These are phyloP conservation scores for Trichoderma asperelloides DNA, from an alignment of 495 filamentous ascomycete genomes.

Conservation along the genomic window DNA sequence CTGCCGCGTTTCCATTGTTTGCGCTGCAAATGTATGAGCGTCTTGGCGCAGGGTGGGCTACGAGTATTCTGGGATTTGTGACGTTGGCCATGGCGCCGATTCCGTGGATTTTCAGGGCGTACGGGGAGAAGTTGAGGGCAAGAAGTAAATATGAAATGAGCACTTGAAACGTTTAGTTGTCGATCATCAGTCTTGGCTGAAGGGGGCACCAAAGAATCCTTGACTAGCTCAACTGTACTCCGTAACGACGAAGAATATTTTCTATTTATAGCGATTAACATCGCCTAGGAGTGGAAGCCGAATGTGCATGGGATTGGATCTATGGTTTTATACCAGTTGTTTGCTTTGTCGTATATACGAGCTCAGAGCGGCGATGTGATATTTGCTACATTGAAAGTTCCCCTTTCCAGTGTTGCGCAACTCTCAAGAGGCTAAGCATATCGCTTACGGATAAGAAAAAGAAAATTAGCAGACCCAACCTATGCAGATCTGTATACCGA, in stretches of 20 bases:
- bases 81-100: conserved; percentile 41
- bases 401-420: neutral
- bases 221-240: too few species aligned
- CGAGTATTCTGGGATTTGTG: conserved; percentile 41
- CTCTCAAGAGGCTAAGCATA: neutral
- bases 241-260: too few species aligned
- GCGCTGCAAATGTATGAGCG: conserved; percentile 44
- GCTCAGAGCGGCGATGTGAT: too few species aligned
- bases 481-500: neutral
- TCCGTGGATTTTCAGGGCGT: conserved; percentile 29
- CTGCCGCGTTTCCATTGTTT: conserved; percentile 44
- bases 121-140: conserved; percentile 28
- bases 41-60: conserved; percentile 44
- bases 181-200: neutral
- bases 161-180: neutral
- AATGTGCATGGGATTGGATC: too few species aligned
- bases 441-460: neutral
- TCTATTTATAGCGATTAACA: too few species aligned
- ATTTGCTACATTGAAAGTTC: neutral
- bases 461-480: neutral
- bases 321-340: too few species aligned
- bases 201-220: too few species aligned
- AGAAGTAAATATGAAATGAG: conserved; percentile 3
- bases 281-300: too few species aligned
- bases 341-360: too few species aligned